Conservation (phyloP, 1,139 yeast genomes). For the Kurtzmaniella quercitrusa region DNA sequence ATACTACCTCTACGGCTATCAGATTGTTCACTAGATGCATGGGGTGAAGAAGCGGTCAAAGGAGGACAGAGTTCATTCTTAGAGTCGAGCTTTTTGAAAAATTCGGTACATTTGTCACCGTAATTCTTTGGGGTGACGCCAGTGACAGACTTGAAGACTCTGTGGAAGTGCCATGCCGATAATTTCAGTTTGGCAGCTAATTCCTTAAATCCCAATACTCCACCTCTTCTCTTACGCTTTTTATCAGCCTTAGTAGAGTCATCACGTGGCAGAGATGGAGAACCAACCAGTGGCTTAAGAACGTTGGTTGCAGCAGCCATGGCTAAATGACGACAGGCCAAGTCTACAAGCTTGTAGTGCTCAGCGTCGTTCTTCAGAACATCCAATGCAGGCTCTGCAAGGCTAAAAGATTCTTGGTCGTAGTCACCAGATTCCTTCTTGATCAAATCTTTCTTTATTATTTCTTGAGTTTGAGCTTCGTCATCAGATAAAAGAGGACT, state of each 20-base stretch:
- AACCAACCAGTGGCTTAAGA: conserved; percentile 17
- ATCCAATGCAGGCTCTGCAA: conserved; percentile 19
- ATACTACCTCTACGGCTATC: neutral
- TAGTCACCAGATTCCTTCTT: conserved; percentile 10
- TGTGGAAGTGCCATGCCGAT: conserved; percentile 92
- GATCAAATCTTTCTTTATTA: conserved; percentile 36
- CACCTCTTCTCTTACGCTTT: conserved; percentile 72
- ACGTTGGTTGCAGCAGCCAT: conserved; percentile 69
- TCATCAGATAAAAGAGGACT: conserved; percentile 48
- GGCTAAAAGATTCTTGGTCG: conserved; percentile 28
- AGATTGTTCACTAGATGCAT: neutral
- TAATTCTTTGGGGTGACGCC: conserved; percentile 85
- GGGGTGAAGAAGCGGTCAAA: neutral
- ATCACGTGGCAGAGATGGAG: conserved; percentile 18
- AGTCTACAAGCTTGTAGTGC: conserved; percentile 66
- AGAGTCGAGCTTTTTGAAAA: conserved; percentile 30
- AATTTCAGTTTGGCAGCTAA: conserved; percentile 79
- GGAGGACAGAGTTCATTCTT: conserved; percentile 5
- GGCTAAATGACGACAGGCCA: conserved; percentile 82
- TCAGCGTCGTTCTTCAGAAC: conserved; percentile 59
- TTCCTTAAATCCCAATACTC: conserved; percentile 84
- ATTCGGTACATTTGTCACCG: conserved; percentile 84
- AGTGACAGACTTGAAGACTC: conserved; percentile 81
- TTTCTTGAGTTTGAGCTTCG: conserved; percentile 35
- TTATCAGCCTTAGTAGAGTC: conserved; percentile 19